Conservation (phyloP, 352 stramenopile species). For the Phytophthora fragariaefolia region DNA sequence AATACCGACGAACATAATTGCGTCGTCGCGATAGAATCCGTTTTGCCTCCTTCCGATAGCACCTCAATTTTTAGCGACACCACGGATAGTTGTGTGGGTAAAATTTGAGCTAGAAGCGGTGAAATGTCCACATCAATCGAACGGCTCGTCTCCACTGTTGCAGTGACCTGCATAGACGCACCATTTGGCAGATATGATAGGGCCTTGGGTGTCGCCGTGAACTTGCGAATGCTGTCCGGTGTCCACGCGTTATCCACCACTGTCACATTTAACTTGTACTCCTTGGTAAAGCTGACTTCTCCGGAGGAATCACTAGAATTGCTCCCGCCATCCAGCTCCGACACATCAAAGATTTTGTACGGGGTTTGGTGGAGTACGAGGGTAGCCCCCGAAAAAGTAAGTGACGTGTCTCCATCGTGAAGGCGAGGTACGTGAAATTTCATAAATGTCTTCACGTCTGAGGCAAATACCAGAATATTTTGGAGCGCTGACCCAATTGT, state of each 20-base stretch:
- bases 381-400: slow-evolving; percentile 40
- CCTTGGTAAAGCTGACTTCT: slow-evolving; percentile 46
- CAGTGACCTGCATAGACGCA: slow-evolving; percentile 43
- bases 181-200: slow-evolving; percentile 30
- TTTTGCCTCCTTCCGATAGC: slow-evolving; percentile 35
- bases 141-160: slow-evolving; percentile 55
- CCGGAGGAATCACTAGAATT: slow-evolving; percentile 1
- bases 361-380: slow-evolving; percentile 64
- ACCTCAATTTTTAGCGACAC: slow-evolving; percentile 65
- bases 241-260: slow-evolving; percentile 62
- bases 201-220: slow-evolving; percentile 10
- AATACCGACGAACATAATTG: slow-evolving; percentile 75
- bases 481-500: slow-evolving; percentile 24
- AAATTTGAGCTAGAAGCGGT: slow-evolving; percentile 40
- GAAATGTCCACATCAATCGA: slow-evolving; percentile 64
- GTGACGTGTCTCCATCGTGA: slow-evolving; percentile 52
- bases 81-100: slow-evolving; percentile 48
- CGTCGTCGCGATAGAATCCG: slow-evolving; percentile 38
- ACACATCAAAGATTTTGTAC: slow-evolving; percentile 73
- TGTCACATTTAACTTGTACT: slow-evolving; percentile 55
- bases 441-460: slow-evolving; percentile 54
- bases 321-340: slow-evolving; percentile 22
- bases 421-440: slow-evolving; percentile 73
- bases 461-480: slow-evolving; percentile 60
- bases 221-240: slow-evolving; percentile 27